Evolutionary conservation across 176 grass and related monocot genomes (phyloP).

Genomic region (Rhipidocladum racemiflorum): DNA sequence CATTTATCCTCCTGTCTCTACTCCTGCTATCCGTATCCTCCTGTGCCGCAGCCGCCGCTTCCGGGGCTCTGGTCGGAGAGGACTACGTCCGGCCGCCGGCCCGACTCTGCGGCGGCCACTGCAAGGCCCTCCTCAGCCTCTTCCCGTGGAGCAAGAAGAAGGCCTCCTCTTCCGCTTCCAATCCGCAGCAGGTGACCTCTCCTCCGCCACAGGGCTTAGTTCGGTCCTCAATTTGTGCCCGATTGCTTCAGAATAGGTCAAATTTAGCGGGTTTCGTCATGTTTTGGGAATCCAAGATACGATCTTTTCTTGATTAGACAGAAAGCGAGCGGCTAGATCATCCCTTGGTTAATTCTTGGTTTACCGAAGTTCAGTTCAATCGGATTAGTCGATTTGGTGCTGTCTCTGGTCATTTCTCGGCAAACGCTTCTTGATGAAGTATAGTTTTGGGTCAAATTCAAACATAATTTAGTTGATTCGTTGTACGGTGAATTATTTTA

Average conservation of each 20-base stretch:
- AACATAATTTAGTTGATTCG: neutral
- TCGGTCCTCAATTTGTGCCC: neutral
- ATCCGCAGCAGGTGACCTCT: slow-evolving; percentile 55
- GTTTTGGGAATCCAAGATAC: neutral
- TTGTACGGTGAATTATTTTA: neutral
- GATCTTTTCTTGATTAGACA: neutral
- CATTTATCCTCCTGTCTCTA: neutral
- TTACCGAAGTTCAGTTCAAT: neutral
- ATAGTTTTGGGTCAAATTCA: slow-evolving; percentile 6
- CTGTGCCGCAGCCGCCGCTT: neutral
- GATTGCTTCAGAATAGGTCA: neutral
- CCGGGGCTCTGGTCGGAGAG: slow-evolving; percentile 43
- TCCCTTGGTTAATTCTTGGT: neutral
- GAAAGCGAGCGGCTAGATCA: neutral
- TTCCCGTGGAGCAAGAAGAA: slow-evolving; percentile 45
- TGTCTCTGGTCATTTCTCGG: neutral
- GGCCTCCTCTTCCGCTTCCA: slow-evolving; percentile 31
- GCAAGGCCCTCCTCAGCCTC: slow-evolving; percentile 51
- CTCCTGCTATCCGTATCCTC: slow-evolving; percentile 7
- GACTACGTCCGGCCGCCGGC: slow-evolving; percentile 54
- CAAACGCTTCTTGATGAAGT: neutral
- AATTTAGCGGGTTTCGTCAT: neutral
- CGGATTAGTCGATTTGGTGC: neutral
- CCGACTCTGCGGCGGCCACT: neutral
- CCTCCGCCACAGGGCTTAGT: neutral